These are phyloP conservation scores for Kingdonia uniflora DNA, from an alignment of 164 flowering plant species.

Conservation along the genomic window DNA sequence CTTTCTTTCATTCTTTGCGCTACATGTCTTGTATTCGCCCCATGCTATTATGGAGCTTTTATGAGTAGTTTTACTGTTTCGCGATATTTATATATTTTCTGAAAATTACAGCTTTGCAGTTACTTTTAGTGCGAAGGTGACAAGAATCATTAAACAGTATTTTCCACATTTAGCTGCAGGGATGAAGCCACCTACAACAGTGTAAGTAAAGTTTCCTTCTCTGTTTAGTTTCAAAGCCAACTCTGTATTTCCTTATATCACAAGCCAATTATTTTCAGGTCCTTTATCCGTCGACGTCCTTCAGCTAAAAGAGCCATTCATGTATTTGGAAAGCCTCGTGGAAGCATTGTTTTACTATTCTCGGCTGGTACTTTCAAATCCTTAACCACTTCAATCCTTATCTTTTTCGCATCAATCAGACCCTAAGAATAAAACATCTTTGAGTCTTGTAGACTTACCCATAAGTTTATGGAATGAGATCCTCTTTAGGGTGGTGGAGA, in stretches of 20 bases:
- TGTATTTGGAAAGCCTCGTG: slow-evolving; percentile 92
- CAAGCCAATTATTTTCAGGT: slow-evolving; percentile 32
- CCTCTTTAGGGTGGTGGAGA: too few relatives aligned
- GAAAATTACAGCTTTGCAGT: slow-evolving; percentile 79
- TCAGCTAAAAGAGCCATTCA: slow-evolving; percentile 74
- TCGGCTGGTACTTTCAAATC: slow-evolving; percentile 39
- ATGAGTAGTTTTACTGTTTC: too few relatives aligned
- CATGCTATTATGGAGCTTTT: too few relatives aligned
- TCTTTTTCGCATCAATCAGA: too few relatives aligned
- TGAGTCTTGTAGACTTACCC: too few relatives aligned
- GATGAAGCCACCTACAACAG: slow-evolving; percentile 90
- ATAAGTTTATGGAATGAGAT: too few relatives aligned
- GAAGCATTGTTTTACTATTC: slow-evolving; percentile 69
- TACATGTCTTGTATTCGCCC: too few relatives aligned
- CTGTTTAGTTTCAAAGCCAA: slow-evolving; percentile 1
- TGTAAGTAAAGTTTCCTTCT: slow-evolving; percentile 36
- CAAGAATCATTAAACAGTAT: slow-evolving; percentile 83
- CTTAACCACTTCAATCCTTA: not conserved
- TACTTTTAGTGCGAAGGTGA: slow-evolving; percentile 88
- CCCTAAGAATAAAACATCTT: too few relatives aligned
- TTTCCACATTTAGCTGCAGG: slow-evolving; percentile 98
- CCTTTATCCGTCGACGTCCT: slow-evolving; percentile 97
- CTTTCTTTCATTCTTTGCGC: too few relatives aligned
- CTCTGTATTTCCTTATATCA: slow-evolving; percentile 2
- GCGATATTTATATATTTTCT: slow-evolving; percentile 7